Percentiles rank a stretch among this genome's conserved stretches.
Evolutionary conservation across 1,284 basidiomycete species (phyloP).

Genomic region (Ustilago curta): DNA sequence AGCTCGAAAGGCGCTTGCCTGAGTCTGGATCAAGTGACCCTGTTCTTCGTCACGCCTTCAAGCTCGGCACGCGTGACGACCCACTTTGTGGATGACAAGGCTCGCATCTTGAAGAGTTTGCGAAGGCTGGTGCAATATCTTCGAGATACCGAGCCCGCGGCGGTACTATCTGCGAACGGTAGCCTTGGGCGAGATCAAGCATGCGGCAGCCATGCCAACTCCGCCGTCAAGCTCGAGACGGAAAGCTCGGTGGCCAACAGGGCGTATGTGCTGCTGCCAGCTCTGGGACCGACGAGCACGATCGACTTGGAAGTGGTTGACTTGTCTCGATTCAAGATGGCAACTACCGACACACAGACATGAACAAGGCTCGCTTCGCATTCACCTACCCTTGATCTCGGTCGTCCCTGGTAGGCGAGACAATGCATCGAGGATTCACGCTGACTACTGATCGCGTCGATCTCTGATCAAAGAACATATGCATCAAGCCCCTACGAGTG

Average conservation of each 20-base stretch:
- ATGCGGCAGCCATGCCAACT: not conserved
- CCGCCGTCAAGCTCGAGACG: not conserved
- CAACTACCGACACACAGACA: not conserved
- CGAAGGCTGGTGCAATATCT: conserved; percentile 10
- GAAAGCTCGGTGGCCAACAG: not conserved
- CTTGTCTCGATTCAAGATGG: not conserved
- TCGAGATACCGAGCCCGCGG: not conserved
- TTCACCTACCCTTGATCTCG: too few species aligned
- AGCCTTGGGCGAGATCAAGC: not conserved
- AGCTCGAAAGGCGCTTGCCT: not conserved
- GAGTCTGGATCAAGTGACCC: conserved; percentile 26
- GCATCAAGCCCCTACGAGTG: not conserved
- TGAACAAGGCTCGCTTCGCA: not conserved
- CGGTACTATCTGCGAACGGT: not conserved
- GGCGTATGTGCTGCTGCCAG: too few species aligned
- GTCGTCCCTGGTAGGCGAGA: too few species aligned
- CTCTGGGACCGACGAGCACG: not conserved
- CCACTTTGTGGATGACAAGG: conserved; percentile 60
- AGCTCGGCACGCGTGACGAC: conserved; percentile 64
- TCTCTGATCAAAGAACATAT: not conserved
- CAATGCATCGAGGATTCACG: not conserved
- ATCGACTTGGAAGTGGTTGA: conserved; percentile 28
- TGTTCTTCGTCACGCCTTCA: conserved; percentile 58
- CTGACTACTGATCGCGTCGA: not conserved
- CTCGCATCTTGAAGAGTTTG: conserved; percentile 46